Conservation (phyloP, 2,329 filamentous ascomycete genomes). For the Bipolaris gigantea region DNA sequence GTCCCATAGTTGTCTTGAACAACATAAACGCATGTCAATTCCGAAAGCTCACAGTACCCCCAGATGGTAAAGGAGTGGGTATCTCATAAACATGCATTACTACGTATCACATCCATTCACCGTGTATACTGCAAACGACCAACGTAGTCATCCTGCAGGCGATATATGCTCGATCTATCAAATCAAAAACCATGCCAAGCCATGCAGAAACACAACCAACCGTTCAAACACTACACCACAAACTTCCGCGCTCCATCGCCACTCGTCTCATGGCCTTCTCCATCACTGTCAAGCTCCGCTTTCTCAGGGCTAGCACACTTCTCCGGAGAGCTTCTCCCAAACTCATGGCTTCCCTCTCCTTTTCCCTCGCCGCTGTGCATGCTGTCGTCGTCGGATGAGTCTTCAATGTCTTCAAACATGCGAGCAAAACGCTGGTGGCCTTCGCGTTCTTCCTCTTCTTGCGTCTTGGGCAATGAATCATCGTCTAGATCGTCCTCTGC, state of each 20-base stretch:
- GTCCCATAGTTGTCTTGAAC: not conserved
- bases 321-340: conserved; percentile 8
- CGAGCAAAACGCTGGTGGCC: conserved; percentile 38
- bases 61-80: not conserved
- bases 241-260: not conserved
- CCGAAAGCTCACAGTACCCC: not conserved
- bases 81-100: conserved; percentile 14
- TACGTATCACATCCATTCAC: conserved; percentile 7
- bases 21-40: not conserved
- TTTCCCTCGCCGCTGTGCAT: conserved; percentile 9
- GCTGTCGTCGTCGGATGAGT: conserved; percentile 34
- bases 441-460: conserved; percentile 37
- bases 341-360: conserved; percentile 10
- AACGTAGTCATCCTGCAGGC: not conserved
- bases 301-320: conserved; percentile 8
- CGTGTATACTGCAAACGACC: conserved; percentile 1
- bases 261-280: not conserved
- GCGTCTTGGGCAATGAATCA: conserved; percentile 14
- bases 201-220: not conserved
- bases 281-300: not conserved
- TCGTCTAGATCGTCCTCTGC: conserved; percentile 21
- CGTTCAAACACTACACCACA: conserved; percentile 1
- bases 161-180: not conserved
- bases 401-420: conserved; percentile 42
- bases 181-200: not conserved